Conservation (phyloP, 768 basidiomycete species). For the Russula virescens region DNA sequence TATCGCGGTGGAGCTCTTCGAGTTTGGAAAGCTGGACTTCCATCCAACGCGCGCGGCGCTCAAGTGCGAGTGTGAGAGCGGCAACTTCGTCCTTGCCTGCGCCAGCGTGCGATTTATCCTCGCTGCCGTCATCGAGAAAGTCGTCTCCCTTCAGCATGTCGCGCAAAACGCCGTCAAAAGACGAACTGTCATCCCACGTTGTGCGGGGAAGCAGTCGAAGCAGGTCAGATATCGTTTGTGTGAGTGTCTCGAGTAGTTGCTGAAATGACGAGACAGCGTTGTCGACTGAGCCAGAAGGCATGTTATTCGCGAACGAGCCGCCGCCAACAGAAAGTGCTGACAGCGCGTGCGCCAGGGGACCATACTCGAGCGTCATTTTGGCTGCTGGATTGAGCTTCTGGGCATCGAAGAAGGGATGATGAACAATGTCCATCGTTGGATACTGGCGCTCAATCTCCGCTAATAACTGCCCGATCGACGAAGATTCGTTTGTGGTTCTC, state of each 20-base stretch:
- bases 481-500: slow-evolving; percentile 39
- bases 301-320: slow-evolving; percentile 75
- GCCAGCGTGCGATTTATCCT: slow-evolving; percentile 49
- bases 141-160: slow-evolving; percentile 90
- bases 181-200: slow-evolving; percentile 87
- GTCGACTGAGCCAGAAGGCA: slow-evolving; percentile 85
- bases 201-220: slow-evolving; percentile 80
- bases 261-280: slow-evolving; percentile 88
- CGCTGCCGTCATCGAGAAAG: slow-evolving; percentile 67
- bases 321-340: slow-evolving; percentile 83
- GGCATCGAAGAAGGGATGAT: slow-evolving; percentile 71
- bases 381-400: slow-evolving; percentile 67
- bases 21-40: slow-evolving; percentile 85
- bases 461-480: slow-evolving; percentile 57
- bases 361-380: slow-evolving; percentile 79
- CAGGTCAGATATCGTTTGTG: slow-evolving; percentile 84
- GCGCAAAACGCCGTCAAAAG: slow-evolving; percentile 77
- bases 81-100: slow-evolving; percentile 78
- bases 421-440: slow-evolving; percentile 58
- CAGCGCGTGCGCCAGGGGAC: slow-evolving; percentile 77
- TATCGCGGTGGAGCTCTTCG: slow-evolving; percentile 84
- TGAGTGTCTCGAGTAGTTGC: slow-evolving; percentile 80
- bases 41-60: slow-evolving; percentile 91
- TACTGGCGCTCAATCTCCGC: slow-evolving; percentile 58
- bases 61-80: slow-evolving; percentile 73